Evolutionary conservation across 2,329 filamentous ascomycete species (phyloP), one percentile per base, ranked within the genome.

Genomic region (Penicillium sp.): DNA sequence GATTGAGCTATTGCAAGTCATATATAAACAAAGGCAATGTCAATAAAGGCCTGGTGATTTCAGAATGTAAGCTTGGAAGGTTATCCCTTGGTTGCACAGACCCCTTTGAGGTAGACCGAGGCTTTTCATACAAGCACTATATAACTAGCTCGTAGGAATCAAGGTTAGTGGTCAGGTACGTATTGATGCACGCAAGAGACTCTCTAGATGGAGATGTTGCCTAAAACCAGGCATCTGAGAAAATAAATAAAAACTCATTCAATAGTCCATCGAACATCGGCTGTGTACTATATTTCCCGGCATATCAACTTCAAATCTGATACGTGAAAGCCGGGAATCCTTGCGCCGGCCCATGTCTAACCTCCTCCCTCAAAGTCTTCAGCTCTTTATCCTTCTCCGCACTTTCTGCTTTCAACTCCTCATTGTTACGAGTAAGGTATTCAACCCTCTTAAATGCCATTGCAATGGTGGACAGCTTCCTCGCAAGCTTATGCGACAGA

Each of bases 401-500:
- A 42, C n/a, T 31, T 10, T 33, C 52, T 6, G 27, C n/a, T n/a
- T 48, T 38, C 25, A 55, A 19, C 36, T 49, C 44, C 21, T 41
- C 25, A 19, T 49, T 55, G 19, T 4, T 55, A 4, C 21, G 21
- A 6, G 19, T 31, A 17, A 55, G 44, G n/a, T 55, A 38, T 2
- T 55, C 53, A 42, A 42, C 9, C 21, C n/a, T 49, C 21, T 55
- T 39, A 4, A 49, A 43, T 6, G 15, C 25, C 9, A 19, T 5
- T 9, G 27, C 25, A 2, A 21, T 19, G 0, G 23, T 21, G 1
- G 23, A 13, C 5, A 58, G 31, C 36, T 42, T 57, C 23, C 43
- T 43, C 15, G 57, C 53, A 38, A 59, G 57, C n/a, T 59, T 59
- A 25, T 35, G 42, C 4, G 53, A 48, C 17, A 59, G 13, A 44